Evolutionary conservation across 306 rosid species (phyloP), one percentile per base, ranked within the genome.

Genomic region (Alnus glutinosa): DNA sequence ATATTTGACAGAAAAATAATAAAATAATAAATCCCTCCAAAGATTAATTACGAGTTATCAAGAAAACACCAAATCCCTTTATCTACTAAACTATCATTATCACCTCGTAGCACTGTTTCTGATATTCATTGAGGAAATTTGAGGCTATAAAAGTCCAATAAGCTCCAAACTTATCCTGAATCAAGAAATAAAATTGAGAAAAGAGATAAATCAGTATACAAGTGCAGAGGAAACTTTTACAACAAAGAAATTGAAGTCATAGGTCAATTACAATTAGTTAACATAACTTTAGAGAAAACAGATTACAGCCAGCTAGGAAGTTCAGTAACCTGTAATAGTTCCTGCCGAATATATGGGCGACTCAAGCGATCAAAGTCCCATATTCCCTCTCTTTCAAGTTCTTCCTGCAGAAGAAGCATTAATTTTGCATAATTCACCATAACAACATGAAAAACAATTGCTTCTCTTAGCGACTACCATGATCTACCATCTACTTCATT

Each of bases 291-390:
- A 32, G 9, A 19, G 71, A 81, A 71, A 76, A 10, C 55, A 84
- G 75, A 77, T 23, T 47, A 42, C 23, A 70, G 61, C 76, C 36
- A 34, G 42, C 55, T 57, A 85, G 75, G 75, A 74, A 70, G 51
- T 72, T 80, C 55, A 55, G 86, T 32, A 16, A 91, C 98, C 98
- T 92, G 89, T 68, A 95, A 90, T 74, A 78, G 78, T 80, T 89
- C 86, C 81, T 80, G 86, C 88, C 81, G 88, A 78, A 95, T 91
- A 86, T 92, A 91, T 70, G 98, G 98, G 58, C 75, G 78, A 82
- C 90, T 90, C 79, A 92, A 82, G 80, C 98, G 98, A 87, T 95
- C 88, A 61, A 95, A 95, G 84, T 95, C 98, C 98, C 98, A 95
- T 80, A 95, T 81, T 63, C 98, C 98, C 75, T 91, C 98, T 82